phyloP scores from a whole-genome alignment of 306 rosid species.

The Medicago lupulina region DNA sequence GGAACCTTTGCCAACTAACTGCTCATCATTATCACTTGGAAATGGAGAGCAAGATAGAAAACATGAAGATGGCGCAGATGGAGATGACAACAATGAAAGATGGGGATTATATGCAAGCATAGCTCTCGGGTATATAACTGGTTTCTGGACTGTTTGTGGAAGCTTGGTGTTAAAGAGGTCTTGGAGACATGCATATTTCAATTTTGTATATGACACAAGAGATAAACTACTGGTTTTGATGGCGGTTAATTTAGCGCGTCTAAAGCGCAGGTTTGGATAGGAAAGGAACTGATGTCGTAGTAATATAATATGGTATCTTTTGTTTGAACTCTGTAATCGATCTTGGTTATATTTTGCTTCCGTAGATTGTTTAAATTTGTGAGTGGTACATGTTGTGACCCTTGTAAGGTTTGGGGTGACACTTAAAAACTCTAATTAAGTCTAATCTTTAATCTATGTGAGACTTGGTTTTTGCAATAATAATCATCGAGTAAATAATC shows the following conservation, averaged over 20 bases:
- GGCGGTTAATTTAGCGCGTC: not conserved
- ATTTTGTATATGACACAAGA: slow-evolving; percentile 4
- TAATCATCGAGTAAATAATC: too few relatives aligned
- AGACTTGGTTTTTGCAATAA: too few relatives aligned
- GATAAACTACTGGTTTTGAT: slow-evolving; percentile 12
- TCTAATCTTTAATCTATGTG: too few relatives aligned
- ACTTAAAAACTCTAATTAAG: too few relatives aligned
- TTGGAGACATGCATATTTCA: slow-evolving; percentile 41
- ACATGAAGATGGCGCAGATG: slow-evolving; percentile 12
- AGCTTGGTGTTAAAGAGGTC: slow-evolving; percentile 32
- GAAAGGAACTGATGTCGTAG: not conserved
- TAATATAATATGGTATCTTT: not conserved
- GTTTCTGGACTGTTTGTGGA: slow-evolving; percentile 30
- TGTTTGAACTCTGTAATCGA: not conserved
- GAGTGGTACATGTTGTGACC: too few relatives aligned
- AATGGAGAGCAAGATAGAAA: not conserved
- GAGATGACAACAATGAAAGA: slow-evolving; percentile 22
- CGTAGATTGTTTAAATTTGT: too few relatives aligned
- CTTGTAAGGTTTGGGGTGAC: too few relatives aligned
- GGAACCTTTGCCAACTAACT: not conserved
- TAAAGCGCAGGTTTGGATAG: slow-evolving; percentile 17
- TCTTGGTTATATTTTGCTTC: not conserved
- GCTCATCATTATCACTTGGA: not conserved
- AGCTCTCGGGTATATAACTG: slow-evolving; percentile 10
- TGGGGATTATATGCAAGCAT: slow-evolving; percentile 31